phyloP scores from a whole-genome alignment of 108 stramenopile species.

The Skeletonema tropicum region DNA sequence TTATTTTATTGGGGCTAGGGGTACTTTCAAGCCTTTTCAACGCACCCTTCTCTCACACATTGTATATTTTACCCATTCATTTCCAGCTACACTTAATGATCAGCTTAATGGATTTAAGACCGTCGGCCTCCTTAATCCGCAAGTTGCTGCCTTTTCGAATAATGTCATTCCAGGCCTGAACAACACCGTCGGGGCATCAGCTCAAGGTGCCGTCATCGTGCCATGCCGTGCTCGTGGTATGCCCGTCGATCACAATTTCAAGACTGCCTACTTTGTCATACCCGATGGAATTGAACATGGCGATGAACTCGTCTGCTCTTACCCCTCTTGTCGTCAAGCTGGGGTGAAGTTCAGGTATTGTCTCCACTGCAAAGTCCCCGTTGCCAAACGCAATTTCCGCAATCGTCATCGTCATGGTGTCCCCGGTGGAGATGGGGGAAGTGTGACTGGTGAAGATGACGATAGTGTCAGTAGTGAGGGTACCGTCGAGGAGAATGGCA shows the following conservation, averaged over 20 bases:
- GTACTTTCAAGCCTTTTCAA: neutral
- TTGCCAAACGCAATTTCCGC: constrained; percentile 81
- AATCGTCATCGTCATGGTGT: constrained; percentile 75
- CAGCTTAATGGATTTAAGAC: constrained; percentile 3
- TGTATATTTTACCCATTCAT: neutral
- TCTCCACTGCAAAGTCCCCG: constrained; percentile 73
- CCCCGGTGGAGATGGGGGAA: constrained; percentile 21
- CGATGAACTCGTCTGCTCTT: constrained; percentile 84
- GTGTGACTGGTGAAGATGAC: constrained; percentile 13
- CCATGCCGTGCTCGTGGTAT: constrained; percentile 60
- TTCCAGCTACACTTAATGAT: neutral
- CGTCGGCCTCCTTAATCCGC: neutral
- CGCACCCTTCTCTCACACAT: neutral
- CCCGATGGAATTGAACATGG: constrained; percentile 85
- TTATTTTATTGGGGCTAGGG: neutral
- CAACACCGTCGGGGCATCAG: neutral
- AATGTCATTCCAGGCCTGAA: neutral
- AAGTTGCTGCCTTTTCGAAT: constrained; percentile 2
- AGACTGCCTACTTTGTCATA: constrained; percentile 88
- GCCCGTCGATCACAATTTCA: constrained; percentile 57
- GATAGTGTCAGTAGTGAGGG: constrained; percentile 3
- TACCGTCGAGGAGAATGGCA: constrained; percentile 3
- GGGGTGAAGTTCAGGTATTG: constrained; percentile 86
- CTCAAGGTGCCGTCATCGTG: constrained; percentile 41
- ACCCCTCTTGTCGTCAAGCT: constrained; percentile 78